phyloP scores from a whole-genome alignment of 2,329 filamentous ascomycete species.

The Exophiala aquamarina region DNA sequence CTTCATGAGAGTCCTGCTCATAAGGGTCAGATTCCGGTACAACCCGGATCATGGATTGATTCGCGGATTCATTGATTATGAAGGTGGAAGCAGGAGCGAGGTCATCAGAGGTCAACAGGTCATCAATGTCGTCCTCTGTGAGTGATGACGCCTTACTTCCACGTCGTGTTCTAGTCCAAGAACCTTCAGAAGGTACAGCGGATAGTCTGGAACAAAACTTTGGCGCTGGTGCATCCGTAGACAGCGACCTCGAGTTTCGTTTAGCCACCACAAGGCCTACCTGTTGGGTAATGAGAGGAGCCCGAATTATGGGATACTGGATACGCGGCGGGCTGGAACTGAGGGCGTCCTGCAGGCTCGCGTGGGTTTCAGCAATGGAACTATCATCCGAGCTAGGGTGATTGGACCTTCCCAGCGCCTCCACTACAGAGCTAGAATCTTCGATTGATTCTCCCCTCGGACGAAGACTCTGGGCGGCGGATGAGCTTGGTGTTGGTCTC shows the following conservation, averaged over 20 bases:
- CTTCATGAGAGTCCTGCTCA: conserved; percentile 24
- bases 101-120: conserved; percentile 22
- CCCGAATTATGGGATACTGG: conserved; percentile 32
- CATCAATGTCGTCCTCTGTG: conserved; percentile 16
- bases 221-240: conserved; percentile 33
- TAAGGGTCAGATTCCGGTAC: conserved; percentile 18
- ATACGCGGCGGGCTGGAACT: conserved; percentile 30
- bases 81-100: conserved; percentile 23
- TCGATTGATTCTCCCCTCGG: conserved; percentile 10
- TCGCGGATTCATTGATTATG: conserved; percentile 22
- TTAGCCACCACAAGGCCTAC: conserved; percentile 35
- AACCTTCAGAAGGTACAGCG: conserved; percentile 42
- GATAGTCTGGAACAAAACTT: conserved; percentile 46
- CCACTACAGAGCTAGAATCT: conserved; percentile 26
- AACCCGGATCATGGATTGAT: conserved; percentile 24
- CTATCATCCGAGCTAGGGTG: conserved; percentile 18
- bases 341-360: conserved; percentile 39
- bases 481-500: conserved; percentile 14
- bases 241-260: conserved; percentile 33
- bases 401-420: conserved; percentile 14
- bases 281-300: conserved; percentile 41
- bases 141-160: conserved; percentile 20
- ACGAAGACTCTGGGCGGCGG: conserved; percentile 15
- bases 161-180: conserved; percentile 36
- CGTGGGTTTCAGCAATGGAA: conserved; percentile 28